Evolutionary conservation across 2,329 filamentous ascomycete genomes (phyloP).

Genomic region (Microcyclospora tardicrescens): DNA sequence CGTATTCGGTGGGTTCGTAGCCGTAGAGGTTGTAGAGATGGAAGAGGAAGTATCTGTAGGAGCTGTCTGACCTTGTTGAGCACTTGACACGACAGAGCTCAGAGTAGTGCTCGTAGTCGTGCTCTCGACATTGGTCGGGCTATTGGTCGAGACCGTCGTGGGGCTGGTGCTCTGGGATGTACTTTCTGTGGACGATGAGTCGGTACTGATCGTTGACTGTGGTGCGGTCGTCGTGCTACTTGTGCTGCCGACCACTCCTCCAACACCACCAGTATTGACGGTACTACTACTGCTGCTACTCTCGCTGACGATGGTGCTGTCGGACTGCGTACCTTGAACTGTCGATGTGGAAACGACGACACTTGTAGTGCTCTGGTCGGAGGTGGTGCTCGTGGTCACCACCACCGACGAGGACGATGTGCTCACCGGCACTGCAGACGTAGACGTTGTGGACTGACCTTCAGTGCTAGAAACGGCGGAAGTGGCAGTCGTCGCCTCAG

Average conservation of each 20-base stretch:
- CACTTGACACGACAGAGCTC: too few species aligned
- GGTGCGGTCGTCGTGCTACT: too few species aligned
- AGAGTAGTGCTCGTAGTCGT: too few species aligned
- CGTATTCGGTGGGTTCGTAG: slow-evolving; percentile 3
- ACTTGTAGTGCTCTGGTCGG: not conserved
- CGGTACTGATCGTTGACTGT: too few species aligned
- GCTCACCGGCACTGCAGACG: not conserved
- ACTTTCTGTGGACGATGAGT: too few species aligned
- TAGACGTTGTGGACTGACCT: slow-evolving; percentile 11
- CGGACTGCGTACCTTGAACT: not conserved
- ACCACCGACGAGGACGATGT: not conserved
- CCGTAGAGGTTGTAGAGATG: not conserved
- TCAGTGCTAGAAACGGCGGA: slow-evolving; percentile 1
- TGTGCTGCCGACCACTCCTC: not conserved
- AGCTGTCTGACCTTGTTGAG: not conserved
- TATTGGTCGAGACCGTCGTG: too few species aligned
- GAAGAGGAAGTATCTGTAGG: not conserved
- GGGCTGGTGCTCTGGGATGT: too few species aligned
- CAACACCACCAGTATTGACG: not conserved
- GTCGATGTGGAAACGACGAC: not conserved
- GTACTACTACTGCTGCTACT: not conserved
- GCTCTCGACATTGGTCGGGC: too few species aligned
- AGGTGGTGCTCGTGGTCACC: not conserved
- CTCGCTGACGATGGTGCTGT: not conserved
- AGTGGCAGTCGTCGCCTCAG: slow-evolving; percentile 8